Evolutionary conservation across 768 basidiomycete genomes (phyloP).

Genomic region (Podaxis sp.): DNA sequence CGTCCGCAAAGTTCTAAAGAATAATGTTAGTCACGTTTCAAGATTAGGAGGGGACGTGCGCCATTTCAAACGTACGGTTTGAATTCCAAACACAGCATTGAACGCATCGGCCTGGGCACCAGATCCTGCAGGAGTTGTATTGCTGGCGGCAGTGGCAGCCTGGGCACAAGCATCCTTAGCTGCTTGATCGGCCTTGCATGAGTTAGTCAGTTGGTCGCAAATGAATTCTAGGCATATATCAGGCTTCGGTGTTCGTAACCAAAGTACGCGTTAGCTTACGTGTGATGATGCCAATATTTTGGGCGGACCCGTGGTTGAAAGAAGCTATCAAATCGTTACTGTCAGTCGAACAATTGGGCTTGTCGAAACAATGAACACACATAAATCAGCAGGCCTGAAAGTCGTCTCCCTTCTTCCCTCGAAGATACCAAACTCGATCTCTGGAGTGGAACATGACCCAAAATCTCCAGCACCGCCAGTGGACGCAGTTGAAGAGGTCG

Average conservation of each 20-base stretch:
- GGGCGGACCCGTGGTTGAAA: constrained; percentile 59
- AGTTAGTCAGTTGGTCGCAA: constrained; percentile 53
- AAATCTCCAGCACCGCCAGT: constrained; percentile 38
- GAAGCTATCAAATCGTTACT: constrained; percentile 28
- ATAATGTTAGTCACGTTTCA: not conserved
- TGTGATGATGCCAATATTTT: constrained; percentile 58
- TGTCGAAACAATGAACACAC: constrained; percentile 22
- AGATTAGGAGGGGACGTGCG: not conserved
- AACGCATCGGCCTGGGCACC: constrained; percentile 63
- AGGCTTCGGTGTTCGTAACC: not conserved
- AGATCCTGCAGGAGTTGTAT: constrained; percentile 34
- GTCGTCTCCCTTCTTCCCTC: constrained; percentile 52
- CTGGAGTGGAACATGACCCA: constrained; percentile 49
- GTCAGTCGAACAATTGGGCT: not conserved
- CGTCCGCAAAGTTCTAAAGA: constrained; percentile 42
- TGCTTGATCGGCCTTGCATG: constrained; percentile 51
- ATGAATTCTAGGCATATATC: constrained; percentile 34
- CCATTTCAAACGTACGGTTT: constrained; percentile 33
- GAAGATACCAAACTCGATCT: constrained; percentile 54
- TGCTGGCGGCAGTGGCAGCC: constrained; percentile 39
- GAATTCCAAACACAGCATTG: constrained; percentile 55
- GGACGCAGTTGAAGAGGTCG: constrained; percentile 21
- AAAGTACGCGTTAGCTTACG: constrained; percentile 25
- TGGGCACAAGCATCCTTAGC: constrained; percentile 47
- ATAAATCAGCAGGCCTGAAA: constrained; percentile 49